A percentile compares a stretch with the other conserved stretches of the same genome.
These are phyloP conservation scores for Casuarina equisetifolia DNA, from an alignment of 306 rosid genomes.

Conservation along the genomic window DNA sequence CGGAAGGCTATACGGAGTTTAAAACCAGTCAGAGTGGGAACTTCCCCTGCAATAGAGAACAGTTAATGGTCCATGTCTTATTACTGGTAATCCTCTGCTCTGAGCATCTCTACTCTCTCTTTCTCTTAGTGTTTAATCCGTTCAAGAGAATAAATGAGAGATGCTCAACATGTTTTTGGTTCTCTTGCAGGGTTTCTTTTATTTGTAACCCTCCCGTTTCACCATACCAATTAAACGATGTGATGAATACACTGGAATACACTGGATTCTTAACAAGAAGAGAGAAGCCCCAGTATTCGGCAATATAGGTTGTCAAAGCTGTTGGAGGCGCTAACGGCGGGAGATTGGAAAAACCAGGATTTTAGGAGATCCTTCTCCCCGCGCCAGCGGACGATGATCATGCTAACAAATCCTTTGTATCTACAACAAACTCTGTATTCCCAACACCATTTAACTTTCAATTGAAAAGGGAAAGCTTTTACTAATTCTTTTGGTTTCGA, in stretches of 20 bases:
- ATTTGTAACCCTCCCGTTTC: background rate
- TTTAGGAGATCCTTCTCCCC: slow-evolving; percentile 17
- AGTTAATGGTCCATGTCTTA: slow-evolving; percentile 21
- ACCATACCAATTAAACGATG: background rate
- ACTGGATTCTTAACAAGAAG: slow-evolving; percentile 5
- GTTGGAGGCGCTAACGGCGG: slow-evolving; percentile 15
- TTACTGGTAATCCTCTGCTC: slow-evolving; percentile 32
- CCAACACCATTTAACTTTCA: background rate
- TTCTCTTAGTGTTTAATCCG: background rate
- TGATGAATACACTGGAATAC: slow-evolving; percentile 4
- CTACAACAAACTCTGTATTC: background rate
- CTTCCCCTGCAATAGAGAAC: slow-evolving; percentile 38
- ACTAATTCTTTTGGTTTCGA: background rate
- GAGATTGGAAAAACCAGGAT: slow-evolving; percentile 14
- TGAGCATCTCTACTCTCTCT: background rate
- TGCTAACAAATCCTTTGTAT: slow-evolving; percentile 15
- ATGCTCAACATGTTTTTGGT: background rate
- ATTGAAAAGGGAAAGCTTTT: background rate
- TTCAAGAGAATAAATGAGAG: background rate
- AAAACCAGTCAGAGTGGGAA: slow-evolving; percentile 68
- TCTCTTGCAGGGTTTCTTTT: slow-evolving; percentile 18
- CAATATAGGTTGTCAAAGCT: slow-evolving; percentile 11
- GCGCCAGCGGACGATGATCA: background rate
- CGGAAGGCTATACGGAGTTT: slow-evolving; percentile 44
- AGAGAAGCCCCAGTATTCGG: background rate